Conservation (phyloP, 2,329 filamentous ascomycete genomes). For the Dendryphion nanum region DNA sequence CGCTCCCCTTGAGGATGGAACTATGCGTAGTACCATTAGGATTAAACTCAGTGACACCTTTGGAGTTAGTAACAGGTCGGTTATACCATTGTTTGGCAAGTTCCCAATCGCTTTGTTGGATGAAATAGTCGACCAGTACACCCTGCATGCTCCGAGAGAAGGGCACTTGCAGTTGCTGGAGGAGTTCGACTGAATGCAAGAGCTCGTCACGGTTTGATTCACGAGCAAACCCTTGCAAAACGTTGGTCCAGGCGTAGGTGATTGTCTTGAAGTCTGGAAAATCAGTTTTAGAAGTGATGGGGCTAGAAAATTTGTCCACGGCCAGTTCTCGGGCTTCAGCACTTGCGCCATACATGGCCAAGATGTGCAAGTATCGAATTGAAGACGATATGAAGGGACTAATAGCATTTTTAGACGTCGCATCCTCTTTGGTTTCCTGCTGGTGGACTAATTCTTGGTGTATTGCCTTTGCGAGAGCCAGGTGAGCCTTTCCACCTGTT, state of each 20-base stretch:
- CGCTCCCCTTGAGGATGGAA: conserved; percentile 60
- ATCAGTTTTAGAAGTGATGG: background rate
- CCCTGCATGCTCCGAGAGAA: conserved; percentile 44
- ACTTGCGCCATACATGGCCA: conserved; percentile 20
- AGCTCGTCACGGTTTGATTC: conserved; percentile 61
- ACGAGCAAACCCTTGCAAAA: conserved; percentile 61
- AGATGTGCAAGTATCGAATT: background rate
- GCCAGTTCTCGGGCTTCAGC: conserved; percentile 25
- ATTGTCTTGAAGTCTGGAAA: background rate
- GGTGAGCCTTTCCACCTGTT: conserved; percentile 38
- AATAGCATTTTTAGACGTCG: background rate
- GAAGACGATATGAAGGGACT: background rate
- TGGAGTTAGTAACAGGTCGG: conserved; percentile 47
- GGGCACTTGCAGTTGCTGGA: conserved; percentile 42
- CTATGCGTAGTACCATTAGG: conserved; percentile 44
- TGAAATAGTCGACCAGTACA: conserved; percentile 63
- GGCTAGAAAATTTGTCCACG: background rate
- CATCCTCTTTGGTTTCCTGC: background rate
- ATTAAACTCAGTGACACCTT: conserved; percentile 5
- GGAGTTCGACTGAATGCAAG: conserved; percentile 53
- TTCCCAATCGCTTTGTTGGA: conserved; percentile 55
- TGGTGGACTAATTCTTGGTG: conserved; percentile 22
- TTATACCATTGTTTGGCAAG: conserved; percentile 68
- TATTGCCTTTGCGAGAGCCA: conserved; percentile 41
- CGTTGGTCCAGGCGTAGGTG: conserved; percentile 22